Conservation (phyloP, 441 rosid species). For the Corymbia citriodora region DNA sequence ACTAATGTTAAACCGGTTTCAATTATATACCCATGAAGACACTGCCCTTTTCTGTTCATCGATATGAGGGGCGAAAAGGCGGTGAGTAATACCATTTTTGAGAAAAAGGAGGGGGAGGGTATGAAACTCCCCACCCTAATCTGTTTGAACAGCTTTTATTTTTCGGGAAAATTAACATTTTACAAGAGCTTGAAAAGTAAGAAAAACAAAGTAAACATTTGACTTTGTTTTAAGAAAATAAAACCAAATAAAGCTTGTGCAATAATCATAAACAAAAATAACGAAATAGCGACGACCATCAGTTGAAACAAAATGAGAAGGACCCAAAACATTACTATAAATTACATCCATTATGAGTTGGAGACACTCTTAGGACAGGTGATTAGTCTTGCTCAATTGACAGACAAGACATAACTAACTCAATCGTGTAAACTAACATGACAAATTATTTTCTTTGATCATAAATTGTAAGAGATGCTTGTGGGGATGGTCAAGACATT, state of each 20-base stretch:
- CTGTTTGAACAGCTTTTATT: neutral
- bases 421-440: neutral
- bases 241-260: neutral
- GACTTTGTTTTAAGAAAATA: neutral
- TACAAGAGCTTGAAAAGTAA: neutral
- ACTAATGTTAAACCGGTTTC: too few relatives aligned
- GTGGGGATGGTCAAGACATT: neutral
- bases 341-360: too few relatives aligned
- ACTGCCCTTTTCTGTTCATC: neutral
- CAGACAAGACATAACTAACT: too few relatives aligned
- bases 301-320: neutral
- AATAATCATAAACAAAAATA: neutral
- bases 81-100: neutral
- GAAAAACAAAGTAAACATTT: neutral
- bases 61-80: neutral
- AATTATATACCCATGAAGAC: neutral
- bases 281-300: fast-evolving
- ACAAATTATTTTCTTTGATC: neutral
- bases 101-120: neutral
- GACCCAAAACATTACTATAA: neutral
- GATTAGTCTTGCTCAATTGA: neutral
- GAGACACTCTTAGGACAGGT: neutral
- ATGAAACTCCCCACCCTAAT: neutral
- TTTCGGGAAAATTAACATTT: neutral
- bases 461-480: neutral